These are phyloP conservation scores for Pleurozium schreberi DNA, from an alignment of 225 moss, liverwort and hornwort species.

Conservation along the genomic window DNA sequence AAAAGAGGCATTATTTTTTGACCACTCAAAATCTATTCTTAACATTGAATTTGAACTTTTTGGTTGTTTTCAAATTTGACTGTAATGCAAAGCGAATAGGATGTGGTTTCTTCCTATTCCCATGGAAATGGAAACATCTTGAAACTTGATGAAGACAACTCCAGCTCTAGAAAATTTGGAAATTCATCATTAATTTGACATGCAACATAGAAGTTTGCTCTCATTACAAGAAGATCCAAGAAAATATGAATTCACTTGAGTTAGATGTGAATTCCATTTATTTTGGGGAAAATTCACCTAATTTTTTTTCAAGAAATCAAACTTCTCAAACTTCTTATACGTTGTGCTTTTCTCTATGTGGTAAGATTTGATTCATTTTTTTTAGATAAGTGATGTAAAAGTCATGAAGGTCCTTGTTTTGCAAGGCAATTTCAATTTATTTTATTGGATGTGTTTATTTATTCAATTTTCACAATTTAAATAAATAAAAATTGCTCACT, in stretches of 20 bases:
- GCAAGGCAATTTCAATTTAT: too few relatives aligned
- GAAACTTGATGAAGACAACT: neutral
- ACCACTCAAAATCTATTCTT: neutral
- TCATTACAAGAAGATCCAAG: neutral
- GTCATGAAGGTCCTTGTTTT: too few relatives aligned
- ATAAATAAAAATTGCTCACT: too few relatives aligned
- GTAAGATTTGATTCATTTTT: neutral
- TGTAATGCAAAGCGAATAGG: neutral
- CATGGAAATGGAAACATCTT: neutral
- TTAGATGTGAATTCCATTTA: neutral
- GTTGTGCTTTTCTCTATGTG: too few relatives aligned
- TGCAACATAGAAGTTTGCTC: accelerated
- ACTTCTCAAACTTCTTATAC: too few relatives aligned
- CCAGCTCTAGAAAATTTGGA: accelerated
- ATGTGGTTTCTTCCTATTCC: neutral
- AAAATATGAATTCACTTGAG: neutral
- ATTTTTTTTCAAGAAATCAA: neutral
- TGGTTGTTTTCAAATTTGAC: neutral
- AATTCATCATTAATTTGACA: neutral
- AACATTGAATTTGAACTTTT: neutral
- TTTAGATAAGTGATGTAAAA: too few relatives aligned
- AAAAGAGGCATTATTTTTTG: accelerated
- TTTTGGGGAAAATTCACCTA: neutral
- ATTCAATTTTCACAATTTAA: too few relatives aligned
- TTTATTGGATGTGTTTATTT: too few relatives aligned